Conservation (phyloP, 306 rosid genomes). For the Casuarina equisetifolia region DNA sequence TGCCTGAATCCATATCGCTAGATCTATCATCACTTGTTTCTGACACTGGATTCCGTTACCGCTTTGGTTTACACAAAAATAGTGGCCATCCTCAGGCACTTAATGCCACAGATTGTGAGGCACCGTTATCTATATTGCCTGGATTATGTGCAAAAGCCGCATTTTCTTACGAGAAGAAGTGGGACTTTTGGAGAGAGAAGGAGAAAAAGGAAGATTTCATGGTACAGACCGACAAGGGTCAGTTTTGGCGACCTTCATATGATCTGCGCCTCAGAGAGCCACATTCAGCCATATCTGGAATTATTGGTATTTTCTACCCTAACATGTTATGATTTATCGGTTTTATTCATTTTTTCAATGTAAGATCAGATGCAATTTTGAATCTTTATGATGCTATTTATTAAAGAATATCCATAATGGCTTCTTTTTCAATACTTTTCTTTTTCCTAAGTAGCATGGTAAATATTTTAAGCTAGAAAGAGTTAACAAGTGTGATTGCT, state of each 20-base stretch:
- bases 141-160: slow-evolving; percentile 86
- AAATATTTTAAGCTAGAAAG: background rate
- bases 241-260: slow-evolving; percentile 48
- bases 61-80: slow-evolving; percentile 70
- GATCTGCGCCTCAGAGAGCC: slow-evolving; percentile 70
- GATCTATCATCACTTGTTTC: slow-evolving; percentile 66
- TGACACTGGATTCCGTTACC: slow-evolving; percentile 70
- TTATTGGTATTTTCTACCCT: slow-evolving; percentile 50
- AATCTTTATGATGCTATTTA: background rate
- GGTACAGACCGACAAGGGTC: slow-evolving; percentile 23
- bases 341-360: background rate
- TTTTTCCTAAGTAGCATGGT: background rate
- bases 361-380: background rate
- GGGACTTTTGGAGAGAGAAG: slow-evolving; percentile 61
- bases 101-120: slow-evolving; percentile 37
- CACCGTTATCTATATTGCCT: slow-evolving; percentile 61
- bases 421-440: background rate
- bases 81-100: slow-evolving; percentile 61
- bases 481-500: background rate
- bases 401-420: background rate
- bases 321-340: background rate
- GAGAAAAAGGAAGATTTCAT: slow-evolving; percentile 29
- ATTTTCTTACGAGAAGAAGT: slow-evolving; percentile 58
- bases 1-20: slow-evolving; percentile 71
- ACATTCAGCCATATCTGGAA: slow-evolving; percentile 74